phyloP scores from a whole-genome alignment of 2,329 filamentous ascomycete species.

The Didymella segeticola region DNA sequence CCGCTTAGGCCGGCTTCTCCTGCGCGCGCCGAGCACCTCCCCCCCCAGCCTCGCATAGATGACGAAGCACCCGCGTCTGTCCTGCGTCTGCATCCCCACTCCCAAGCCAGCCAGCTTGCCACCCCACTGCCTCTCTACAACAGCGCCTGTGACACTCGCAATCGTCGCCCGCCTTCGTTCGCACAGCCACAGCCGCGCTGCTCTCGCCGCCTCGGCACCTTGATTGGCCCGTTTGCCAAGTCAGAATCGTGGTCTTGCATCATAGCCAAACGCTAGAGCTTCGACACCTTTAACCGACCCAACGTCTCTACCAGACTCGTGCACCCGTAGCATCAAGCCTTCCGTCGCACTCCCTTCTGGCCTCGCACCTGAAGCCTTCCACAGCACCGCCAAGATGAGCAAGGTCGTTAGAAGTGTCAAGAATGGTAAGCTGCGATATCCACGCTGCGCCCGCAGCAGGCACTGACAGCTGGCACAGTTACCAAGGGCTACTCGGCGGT shows the following conservation, averaged over 20 bases:
- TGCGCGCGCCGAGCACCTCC: conserved; percentile 21
- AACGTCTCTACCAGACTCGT: conserved; percentile 5
- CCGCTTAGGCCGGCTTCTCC: conserved; percentile 16
- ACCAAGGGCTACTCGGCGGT: conserved; percentile 97
- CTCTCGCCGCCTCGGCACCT: conserved; percentile 10
- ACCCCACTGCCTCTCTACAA: conserved; percentile 19
- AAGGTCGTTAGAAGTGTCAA: conserved; percentile 97
- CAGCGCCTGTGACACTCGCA: conserved; percentile 11
- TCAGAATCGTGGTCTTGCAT: conserved; percentile 18
- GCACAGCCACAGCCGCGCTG: conserved; percentile 17
- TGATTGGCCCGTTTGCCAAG: conserved; percentile 17
- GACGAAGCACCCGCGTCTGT: conserved; percentile 21
- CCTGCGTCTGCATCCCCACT: conserved; percentile 16
- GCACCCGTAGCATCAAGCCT: conserved; percentile 11
- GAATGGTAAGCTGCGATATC: conserved; percentile 30
- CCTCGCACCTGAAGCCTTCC: neutral
- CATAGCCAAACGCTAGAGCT: conserved; percentile 22
- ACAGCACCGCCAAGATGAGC: conserved; percentile 70
- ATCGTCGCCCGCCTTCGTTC: conserved; percentile 3
- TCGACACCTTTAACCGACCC: conserved; percentile 14
- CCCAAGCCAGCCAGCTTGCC: conserved; percentile 12
- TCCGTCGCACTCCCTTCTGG: conserved; percentile 15
- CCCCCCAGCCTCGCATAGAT: conserved; percentile 23
- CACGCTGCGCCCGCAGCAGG: neutral
- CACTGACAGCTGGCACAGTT: conserved; percentile 58